Base-by-base conservation (phyloP, 2,329 filamentous ascomycete species). In the Metarhizium album region DNA sequence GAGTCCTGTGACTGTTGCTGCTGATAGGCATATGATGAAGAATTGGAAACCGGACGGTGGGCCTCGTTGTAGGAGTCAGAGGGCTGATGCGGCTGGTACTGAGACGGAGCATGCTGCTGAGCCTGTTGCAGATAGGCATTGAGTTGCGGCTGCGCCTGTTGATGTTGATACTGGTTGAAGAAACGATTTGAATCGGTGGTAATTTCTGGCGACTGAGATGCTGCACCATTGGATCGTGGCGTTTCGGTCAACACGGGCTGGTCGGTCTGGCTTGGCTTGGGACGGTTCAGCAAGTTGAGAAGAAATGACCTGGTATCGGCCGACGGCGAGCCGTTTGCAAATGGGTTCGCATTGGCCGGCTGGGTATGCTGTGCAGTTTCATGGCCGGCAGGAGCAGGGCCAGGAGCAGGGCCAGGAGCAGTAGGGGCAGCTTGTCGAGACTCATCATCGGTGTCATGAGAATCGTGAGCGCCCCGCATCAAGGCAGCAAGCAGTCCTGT, bases 281-380 rank as follows among this genome's bases (percentile, higher is more conserved):
- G 83, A 46, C 86, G 83, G 62, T 90, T 93, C 56, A 98, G 78
- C 52, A 97, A 75, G 59, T 88, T 86, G 55, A 97, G 80, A 46
- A 98, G 75, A 62, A 93, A 87, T 56, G 91, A 84, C 67, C 94
- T 87, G 4, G 90, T 87, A 65, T 89, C 84, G 45, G 81, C 76
- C 22, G 78, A 70, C 49, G 80, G 78, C 42, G 78, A 72, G 33
- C 71, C 71, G 24, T 72, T 67, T 55, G 67, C 72, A 68, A 76
- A 78, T 38, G 68, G 59, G 50, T 48, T 53, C 4, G 52, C 14
- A 22, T 60, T 65, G 43, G 59, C 50, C 2, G 62, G 52, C 53
- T 61, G 60, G 11, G 58, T 54, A 20, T 57, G 57, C 6, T 60
- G 54, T n/a, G 58, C 50, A 20, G 59, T 55, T 13, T 43, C 40